Conservation (phyloP, 106 monocot genomes). For the Dendrobium catenatum region DNA sequence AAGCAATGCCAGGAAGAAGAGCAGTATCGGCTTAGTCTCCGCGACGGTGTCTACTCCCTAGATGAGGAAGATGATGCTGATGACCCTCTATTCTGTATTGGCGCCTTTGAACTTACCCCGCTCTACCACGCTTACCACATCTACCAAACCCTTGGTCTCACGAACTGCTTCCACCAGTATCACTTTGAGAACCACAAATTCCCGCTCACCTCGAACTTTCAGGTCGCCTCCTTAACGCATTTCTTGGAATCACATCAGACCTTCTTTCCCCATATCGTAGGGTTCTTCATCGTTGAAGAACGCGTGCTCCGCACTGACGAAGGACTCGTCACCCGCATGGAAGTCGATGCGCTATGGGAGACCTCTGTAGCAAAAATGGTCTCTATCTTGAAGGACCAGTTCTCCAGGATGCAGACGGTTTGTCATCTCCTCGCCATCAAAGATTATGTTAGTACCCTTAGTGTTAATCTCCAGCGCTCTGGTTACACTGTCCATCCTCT, state of each 20-base stretch:
- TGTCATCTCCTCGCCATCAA: constrained; percentile 79
- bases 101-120: constrained; percentile 67
- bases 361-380: constrained; percentile 82
- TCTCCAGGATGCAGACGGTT: constrained; percentile 90
- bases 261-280: constrained; percentile 94
- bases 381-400: constrained; percentile 82
- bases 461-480: constrained; percentile 64
- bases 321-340: constrained; percentile 50
- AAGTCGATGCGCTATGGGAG: constrained; percentile 88
- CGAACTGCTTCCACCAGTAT: constrained; percentile 76
- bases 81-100: constrained; percentile 11
- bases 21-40: constrained; percentile 28
- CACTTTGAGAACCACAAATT: constrained; percentile 95
- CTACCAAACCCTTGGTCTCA: constrained; percentile 66
- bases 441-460: constrained; percentile 76
- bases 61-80: constrained; percentile 41
- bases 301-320: constrained; percentile 74
- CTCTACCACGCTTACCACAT: constrained; percentile 88
- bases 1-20: constrained; percentile 74
- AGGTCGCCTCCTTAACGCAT: constrained; percentile 79
- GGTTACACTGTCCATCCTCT: constrained; percentile 68
- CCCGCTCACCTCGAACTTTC: constrained; percentile 95
- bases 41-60: constrained; percentile 29
- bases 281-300: constrained; percentile 94
- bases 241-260: constrained; percentile 98